Evolutionary conservation across 2,329 filamentous ascomycete species (phyloP).

Genomic region (Talaromyces sp.): DNA sequence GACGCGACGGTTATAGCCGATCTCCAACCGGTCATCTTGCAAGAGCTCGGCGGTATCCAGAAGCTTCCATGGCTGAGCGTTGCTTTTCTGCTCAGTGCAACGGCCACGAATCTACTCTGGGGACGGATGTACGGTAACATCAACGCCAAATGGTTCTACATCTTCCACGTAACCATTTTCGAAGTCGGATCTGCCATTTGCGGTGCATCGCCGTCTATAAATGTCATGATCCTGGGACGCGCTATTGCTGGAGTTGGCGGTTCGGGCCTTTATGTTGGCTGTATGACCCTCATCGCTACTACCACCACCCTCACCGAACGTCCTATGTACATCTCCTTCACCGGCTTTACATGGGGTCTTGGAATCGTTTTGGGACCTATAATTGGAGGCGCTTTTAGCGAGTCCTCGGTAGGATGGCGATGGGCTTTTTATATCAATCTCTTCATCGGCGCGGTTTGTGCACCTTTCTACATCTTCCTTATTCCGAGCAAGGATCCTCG

Average conservation of each 20-base stretch:
- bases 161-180: constrained; percentile 23
- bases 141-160: constrained; percentile 5
- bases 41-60: constrained; percentile 35
- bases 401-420: constrained; percentile 31
- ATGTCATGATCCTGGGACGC: constrained; percentile 49
- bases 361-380: constrained; percentile 41
- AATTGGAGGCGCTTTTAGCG: constrained; percentile 39
- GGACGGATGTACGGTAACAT: neutral
- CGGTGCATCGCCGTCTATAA: constrained; percentile 46
- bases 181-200: constrained; percentile 30
- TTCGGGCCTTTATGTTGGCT: constrained; percentile 33
- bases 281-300: constrained; percentile 30
- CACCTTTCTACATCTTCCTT: constrained; percentile 46
- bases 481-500: constrained; percentile 34
- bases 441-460: constrained; percentile 43
- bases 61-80: constrained; percentile 44
- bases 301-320: constrained; percentile 28
- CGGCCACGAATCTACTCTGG: constrained; percentile 3
- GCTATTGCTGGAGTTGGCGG: constrained; percentile 37
- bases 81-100: constrained; percentile 42
- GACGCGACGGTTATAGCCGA: constrained; percentile 51
- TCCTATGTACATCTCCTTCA: constrained; percentile 34
- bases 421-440: constrained; percentile 54
- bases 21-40: constrained; percentile 44
- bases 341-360: constrained; percentile 36